Conservation (phyloP, 257 asterid species). For the Solanum acaule region DNA sequence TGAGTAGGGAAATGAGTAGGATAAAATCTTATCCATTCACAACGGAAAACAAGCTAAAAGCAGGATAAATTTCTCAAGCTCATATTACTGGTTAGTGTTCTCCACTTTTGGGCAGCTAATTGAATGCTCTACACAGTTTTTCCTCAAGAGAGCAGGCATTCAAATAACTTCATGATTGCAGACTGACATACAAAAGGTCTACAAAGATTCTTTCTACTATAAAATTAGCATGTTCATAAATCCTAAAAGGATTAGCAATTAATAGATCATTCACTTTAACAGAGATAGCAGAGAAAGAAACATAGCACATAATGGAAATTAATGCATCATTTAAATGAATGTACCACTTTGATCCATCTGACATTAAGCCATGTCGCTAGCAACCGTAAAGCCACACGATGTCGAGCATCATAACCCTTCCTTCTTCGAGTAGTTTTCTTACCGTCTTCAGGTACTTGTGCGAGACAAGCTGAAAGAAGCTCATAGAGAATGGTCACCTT, state of each 20-base stretch:
- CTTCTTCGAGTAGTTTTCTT: slow-evolving; percentile 34
- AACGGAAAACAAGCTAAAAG: neutral
- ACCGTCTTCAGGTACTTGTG: slow-evolving; percentile 39
- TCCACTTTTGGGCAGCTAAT: neutral
- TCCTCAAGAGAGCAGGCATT: neutral
- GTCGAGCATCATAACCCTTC: slow-evolving; percentile 86
- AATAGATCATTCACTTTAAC: neutral
- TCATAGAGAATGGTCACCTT: slow-evolving; percentile 65
- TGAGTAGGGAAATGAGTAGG: neutral
- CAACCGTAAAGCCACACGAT: slow-evolving; percentile 77
- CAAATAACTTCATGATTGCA: neutral
- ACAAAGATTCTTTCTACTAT: neutral
- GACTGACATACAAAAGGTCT: neutral
- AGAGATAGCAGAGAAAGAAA: neutral
- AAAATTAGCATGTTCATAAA: neutral
- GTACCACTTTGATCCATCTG: slow-evolving; percentile 78
- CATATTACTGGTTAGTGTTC: neutral
- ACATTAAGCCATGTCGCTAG: slow-evolving; percentile 77
- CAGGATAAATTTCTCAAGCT: neutral
- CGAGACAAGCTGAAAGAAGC: slow-evolving; percentile 82
- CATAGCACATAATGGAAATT: neutral
- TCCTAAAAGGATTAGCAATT: neutral
- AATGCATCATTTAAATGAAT: neutral
- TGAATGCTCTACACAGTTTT: neutral
- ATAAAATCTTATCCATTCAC: neutral